These are phyloP conservation scores for Auriscalpium orientale DNA, from an alignment of 768 basidiomycete species.

Conservation along the genomic window DNA sequence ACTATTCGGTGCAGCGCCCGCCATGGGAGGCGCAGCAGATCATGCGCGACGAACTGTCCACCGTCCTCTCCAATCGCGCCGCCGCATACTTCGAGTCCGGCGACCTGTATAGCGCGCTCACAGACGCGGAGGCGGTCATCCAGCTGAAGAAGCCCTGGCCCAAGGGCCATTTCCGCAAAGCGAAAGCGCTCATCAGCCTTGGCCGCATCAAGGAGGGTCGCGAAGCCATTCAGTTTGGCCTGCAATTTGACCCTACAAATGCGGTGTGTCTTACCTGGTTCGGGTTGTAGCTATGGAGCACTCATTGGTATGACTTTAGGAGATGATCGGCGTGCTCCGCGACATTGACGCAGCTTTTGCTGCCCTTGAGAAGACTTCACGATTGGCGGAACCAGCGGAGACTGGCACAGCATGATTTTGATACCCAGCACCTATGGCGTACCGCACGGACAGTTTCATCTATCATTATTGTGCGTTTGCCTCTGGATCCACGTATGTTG, in stretches of 20 bases:
- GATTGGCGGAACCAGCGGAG: too few relatives aligned
- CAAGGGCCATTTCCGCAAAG: conserved; percentile 94
- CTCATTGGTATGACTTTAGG: conserved; percentile 6
- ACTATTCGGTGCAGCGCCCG: conserved; percentile 71
- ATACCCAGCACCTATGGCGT: too few relatives aligned
- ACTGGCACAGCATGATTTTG: too few relatives aligned
- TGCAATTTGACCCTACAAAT: conserved; percentile 76
- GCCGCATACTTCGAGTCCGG: conserved; percentile 75
- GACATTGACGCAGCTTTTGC: conserved; percentile 9
- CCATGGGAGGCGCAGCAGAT: conserved; percentile 83
- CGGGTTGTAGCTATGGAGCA: not conserved
- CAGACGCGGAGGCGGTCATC: conserved; percentile 90
- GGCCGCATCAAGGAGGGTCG: conserved; percentile 64
- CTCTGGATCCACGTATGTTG: too few relatives aligned
- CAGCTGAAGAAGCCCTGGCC: conserved; percentile 80
- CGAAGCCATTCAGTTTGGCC: conserved; percentile 73
- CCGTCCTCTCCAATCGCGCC: conserved; percentile 85
- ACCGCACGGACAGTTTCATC: too few relatives aligned
- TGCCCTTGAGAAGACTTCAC: too few relatives aligned
- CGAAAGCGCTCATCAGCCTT: conserved; percentile 79
- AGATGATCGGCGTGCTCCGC: conserved; percentile 11
- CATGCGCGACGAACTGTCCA: conserved; percentile 86
- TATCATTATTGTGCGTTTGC: too few relatives aligned
- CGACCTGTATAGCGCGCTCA: conserved; percentile 70
- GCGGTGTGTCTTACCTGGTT: conserved; percentile 28